A percentile compares a stretch with the other conserved stretches of the same genome.
These are phyloP conservation scores for Hepatocystis sp. DNA, from an alignment of 169 alveolate species.

Conservation along the genomic window DNA sequence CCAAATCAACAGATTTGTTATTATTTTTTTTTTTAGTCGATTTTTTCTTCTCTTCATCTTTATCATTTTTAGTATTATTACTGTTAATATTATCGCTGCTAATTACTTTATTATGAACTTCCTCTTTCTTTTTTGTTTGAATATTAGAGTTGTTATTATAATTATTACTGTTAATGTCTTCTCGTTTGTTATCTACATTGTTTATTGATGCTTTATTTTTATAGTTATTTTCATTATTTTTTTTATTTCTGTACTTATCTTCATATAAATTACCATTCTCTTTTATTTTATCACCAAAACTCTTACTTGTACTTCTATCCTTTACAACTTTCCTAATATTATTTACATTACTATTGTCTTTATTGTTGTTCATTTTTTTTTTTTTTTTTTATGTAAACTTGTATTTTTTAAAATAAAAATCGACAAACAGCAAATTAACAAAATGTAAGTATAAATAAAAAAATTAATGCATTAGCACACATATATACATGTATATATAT, in stretches of 20 bases:
- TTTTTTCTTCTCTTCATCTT: conserved; percentile 10
- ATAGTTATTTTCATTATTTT: not conserved
- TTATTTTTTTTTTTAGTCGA: conserved; percentile 10
- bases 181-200: not conserved
- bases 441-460: too few relatives aligned
- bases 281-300: conserved; percentile 13
- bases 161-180: too few relatives aligned
- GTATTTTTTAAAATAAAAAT: conserved; percentile 8
- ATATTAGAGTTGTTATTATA: too few relatives aligned
- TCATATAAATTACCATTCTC: conserved; percentile 22
- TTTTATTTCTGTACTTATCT: conserved; percentile 10
- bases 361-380: conserved; percentile 17
- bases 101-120: not conserved
- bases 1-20: conserved; percentile 6
- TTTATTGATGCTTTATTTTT: conserved; percentile 2
- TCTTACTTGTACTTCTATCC: conserved; percentile 1
- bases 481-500: too few relatives aligned
- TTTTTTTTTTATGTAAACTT: conserved; percentile 8
- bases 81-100: not conserved
- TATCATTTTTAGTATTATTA: not conserved
- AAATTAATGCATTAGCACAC: conserved; percentile 9
- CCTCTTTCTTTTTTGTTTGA: too few relatives aligned
- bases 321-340: conserved; percentile 13
- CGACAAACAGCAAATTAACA: too few relatives aligned
- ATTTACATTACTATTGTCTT: not conserved